A percentile compares a stretch with the other conserved stretches of the same genome.
Conservation (phyloP, 495 filamentous ascomycete species). For the Friedmanniomyces endolithicus region DNA sequence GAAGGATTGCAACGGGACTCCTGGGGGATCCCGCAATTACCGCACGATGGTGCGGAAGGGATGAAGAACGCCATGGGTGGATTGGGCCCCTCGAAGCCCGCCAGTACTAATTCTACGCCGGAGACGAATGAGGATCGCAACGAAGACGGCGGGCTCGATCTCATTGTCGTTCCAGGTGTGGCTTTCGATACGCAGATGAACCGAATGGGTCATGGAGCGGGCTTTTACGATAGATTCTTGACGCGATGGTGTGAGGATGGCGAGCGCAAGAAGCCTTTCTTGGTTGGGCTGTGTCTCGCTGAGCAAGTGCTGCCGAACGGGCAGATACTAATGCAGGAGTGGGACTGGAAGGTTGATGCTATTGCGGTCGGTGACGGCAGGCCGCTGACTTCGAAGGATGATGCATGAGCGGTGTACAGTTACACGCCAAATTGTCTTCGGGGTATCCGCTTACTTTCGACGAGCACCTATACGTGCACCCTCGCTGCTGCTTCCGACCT, state of each 20-base stretch:
- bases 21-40: constrained; percentile 86
- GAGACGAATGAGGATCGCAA: constrained; percentile 17
- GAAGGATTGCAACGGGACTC: constrained; percentile 58
- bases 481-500: neutral
- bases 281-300: constrained; percentile 71
- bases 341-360: constrained; percentile 56
- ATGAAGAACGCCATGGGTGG: constrained; percentile 60
- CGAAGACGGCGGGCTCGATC: constrained; percentile 51
- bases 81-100: constrained; percentile 28
- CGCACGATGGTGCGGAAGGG: constrained; percentile 43
- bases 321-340: constrained; percentile 52
- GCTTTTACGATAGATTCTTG: constrained; percentile 92
- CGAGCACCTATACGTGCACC: neutral
- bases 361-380: constrained; percentile 48
- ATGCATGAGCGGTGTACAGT: neutral
- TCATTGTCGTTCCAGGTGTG: constrained; percentile 88
- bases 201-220: constrained; percentile 86
- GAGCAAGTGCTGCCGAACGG: constrained; percentile 64
- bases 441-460: neutral
- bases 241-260: constrained; percentile 44
- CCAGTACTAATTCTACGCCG: too few species aligned
- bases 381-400: constrained; percentile 12
- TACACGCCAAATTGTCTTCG: neutral
- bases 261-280: constrained; percentile 48
- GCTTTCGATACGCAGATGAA: constrained; percentile 70